Conservation (phyloP, 352 stramenopile species). For the Globisporangium middletonii region DNA sequence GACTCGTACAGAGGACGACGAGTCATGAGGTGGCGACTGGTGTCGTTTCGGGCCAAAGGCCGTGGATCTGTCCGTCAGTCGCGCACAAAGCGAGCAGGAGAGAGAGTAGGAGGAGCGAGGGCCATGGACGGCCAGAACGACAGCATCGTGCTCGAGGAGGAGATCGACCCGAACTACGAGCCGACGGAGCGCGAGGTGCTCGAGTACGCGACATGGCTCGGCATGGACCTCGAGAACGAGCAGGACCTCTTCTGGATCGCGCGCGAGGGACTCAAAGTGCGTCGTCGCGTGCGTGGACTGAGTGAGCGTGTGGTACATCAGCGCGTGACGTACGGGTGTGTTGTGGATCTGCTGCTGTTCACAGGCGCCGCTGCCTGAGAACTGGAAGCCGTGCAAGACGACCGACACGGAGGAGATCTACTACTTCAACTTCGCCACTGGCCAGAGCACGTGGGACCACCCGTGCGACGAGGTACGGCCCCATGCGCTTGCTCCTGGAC, state of each 20-base stretch:
- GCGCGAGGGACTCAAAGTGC: conserved; percentile 84
- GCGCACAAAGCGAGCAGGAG: too few species aligned
- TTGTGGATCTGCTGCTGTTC: background rate
- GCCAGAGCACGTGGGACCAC: conserved; percentile 93
- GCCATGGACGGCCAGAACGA: conserved; percentile 53
- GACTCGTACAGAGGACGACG: too few species aligned
- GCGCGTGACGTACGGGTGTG: background rate
- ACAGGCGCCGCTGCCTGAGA: conserved; percentile 85
- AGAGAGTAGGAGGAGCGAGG: background rate
- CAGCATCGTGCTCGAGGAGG: conserved; percentile 91
- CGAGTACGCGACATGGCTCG: conserved; percentile 95
- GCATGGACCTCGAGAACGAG: conserved; percentile 91
- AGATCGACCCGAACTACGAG: conserved; percentile 95
- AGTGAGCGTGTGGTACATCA: background rate
- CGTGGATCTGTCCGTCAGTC: too few species aligned
- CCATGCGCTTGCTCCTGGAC: background rate
- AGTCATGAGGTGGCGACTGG: too few species aligned
- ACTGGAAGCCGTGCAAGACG: conserved; percentile 96
- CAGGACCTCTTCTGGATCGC: conserved; percentile 93
- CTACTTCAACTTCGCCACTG: conserved; percentile 93
- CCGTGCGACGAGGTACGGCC: conserved; percentile 83
- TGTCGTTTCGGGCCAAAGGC: too few species aligned
- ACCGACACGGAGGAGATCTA: conserved; percentile 95
- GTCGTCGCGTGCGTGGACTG: background rate
- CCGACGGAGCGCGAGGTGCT: conserved; percentile 88